Conservation (phyloP, 1,284 basidiomycete genomes). For the Cutaneotrichosporon daszewskae region DNA sequence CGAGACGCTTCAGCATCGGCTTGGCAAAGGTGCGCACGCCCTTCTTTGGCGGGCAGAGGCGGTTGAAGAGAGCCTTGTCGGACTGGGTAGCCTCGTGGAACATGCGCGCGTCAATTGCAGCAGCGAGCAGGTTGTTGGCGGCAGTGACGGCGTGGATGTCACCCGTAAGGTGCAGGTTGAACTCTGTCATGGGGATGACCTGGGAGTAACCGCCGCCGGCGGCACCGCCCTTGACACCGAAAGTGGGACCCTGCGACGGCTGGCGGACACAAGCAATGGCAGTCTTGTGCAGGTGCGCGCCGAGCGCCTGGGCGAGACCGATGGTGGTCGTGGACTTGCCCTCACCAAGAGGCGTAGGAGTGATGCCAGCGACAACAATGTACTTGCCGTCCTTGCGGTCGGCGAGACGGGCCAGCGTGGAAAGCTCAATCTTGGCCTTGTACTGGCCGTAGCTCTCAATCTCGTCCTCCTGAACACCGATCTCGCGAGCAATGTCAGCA, state of each 20-base stretch:
- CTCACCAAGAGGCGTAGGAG: slow-evolving; percentile 94
- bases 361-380: slow-evolving; percentile 94
- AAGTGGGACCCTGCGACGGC: slow-evolving; percentile 96
- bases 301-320: slow-evolving; percentile 92
- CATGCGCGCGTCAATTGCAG: slow-evolving; percentile 93
- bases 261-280: slow-evolving; percentile 98
- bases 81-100: slow-evolving; percentile 96
- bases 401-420: slow-evolving; percentile 74
- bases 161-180: slow-evolving; percentile 79
- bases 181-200: slow-evolving; percentile 98
- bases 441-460: slow-evolving; percentile 91
- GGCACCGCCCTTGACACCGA: slow-evolving; percentile 98
- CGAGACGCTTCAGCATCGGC: slow-evolving; percentile 89
- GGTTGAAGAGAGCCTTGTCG: slow-evolving; percentile 90
- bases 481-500: slow-evolving; percentile 75
- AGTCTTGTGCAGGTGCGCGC: slow-evolving; percentile 85
- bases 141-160: slow-evolving; percentile 98
- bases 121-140: slow-evolving; percentile 94
- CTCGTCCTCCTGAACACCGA: slow-evolving; percentile 80
- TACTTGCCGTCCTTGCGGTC: slow-evolving; percentile 94
- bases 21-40: slow-evolving; percentile 91
- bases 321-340: slow-evolving; percentile 99
- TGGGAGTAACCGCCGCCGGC: slow-evolving; percentile 98
- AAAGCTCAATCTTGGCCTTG: slow-evolving; percentile 95
- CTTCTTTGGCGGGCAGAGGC: slow-evolving; percentile 88